phyloP scores from a whole-genome alignment of 441 rosid species.

The Cnidoscolus chayamansa region DNA sequence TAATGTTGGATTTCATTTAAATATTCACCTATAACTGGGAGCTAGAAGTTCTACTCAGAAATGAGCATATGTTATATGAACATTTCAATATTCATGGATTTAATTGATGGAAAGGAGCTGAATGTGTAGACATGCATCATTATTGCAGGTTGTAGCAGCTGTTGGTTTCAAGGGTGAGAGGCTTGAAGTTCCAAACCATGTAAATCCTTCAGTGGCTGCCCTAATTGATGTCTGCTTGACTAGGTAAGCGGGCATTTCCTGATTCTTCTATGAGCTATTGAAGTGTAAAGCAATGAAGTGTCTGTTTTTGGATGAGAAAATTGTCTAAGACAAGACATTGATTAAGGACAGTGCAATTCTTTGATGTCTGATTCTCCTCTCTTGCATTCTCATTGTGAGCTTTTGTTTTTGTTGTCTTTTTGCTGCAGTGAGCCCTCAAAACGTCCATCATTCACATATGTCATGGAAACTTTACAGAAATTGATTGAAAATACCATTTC shows the following conservation, averaged over 20 bases:
- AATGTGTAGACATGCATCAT: background rate
- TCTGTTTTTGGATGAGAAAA: too few species aligned
- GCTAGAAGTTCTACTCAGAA: background rate
- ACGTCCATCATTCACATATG: slow-evolving; percentile 43
- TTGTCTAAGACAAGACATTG: background rate
- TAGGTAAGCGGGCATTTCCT: slow-evolving; percentile 30
- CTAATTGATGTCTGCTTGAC: slow-evolving; percentile 53
- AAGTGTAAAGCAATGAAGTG: background rate
- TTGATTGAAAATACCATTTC: slow-evolving; percentile 19
- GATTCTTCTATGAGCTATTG: background rate
- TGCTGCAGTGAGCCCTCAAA: slow-evolving; percentile 38
- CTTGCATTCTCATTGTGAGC: background rate
- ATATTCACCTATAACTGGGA: too few species aligned
- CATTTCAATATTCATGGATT: background rate
- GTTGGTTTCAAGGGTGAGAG: slow-evolving; percentile 48
- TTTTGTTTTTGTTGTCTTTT: slow-evolving; percentile 2
- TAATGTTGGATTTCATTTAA: background rate
- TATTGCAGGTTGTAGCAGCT: slow-evolving; percentile 56
- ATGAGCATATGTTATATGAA: background rate
- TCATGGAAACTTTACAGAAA: slow-evolving; percentile 37
- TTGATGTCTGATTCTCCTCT: background rate
- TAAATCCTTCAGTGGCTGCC: slow-evolving; percentile 47
- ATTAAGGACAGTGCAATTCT: background rate
- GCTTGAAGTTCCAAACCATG: slow-evolving; percentile 51
- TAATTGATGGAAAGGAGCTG: background rate